Base-by-base conservation (phyloP, 2,329 filamentous ascomycete species). In the Coniochaeta pulveracea region DNA sequence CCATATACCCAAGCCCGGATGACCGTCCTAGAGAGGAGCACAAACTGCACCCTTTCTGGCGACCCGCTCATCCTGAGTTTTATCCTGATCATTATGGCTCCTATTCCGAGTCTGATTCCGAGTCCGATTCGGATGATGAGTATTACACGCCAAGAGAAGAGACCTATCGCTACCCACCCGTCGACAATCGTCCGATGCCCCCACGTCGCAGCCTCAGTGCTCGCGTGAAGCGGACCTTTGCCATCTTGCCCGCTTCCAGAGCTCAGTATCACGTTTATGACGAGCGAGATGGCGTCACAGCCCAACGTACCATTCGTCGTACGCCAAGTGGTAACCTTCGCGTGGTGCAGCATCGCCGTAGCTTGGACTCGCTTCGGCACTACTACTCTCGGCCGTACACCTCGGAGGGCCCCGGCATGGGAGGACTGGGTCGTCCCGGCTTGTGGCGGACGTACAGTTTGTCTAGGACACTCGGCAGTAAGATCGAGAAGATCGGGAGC, bases 41-140 rank as follows among this genome's bases (percentile, higher is more conserved):
- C 29, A 71, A 64, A 41, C 51, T 78, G 10, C 73, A 79, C 48
- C 72, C 74, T 1, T 68, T 69, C 44, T 79, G 74, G 74, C 61
- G 67, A 6, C 73, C 74, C n/a, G 52, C 65, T 10, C 22, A 24
- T 24, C n/a, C n/a, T n/a, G n/a, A n/a, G n/a, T n/a, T n/a, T n/a
- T 64, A 64, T 43, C 57, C 53, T 2, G 54, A 60, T 15, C 44
- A 51, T 25, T 48, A 51, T 3, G 33, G 40, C 10, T 50, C 51
- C n/a, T 47, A 49, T 6, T 48, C 55, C 11, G 51, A 53, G 2
- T 48, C 55, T n/a, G 33, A 41, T 10, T 50, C 51, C n/a, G 47
- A 49, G 6, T 48, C 55, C 11, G 51, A 53, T 2, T 48, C 55
- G 11, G 50, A 44, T 16, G 50, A 51, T 12, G 49, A 50, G 23